A percentile compares a stretch with the other conserved stretches of the same genome.
These are phyloP conservation scores for Cutaneotrichosporon sp. DNA, from an alignment of 1,284 basidiomycete species.

Conservation along the genomic window DNA sequence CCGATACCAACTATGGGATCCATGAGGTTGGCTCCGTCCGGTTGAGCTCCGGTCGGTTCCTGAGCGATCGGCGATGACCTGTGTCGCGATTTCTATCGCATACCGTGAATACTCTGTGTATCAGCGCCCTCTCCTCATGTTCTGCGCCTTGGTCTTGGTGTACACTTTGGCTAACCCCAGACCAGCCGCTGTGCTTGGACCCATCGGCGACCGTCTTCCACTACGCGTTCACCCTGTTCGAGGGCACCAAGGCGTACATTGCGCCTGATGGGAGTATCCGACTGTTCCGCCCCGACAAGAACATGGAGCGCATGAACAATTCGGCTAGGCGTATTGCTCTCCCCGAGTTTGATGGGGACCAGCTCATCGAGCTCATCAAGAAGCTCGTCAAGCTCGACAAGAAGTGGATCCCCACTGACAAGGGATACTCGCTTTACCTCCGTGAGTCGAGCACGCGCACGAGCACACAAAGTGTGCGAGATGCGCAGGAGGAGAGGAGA, in stretches of 20 bases:
- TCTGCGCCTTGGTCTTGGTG: too few species aligned
- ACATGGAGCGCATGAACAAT: conserved; percentile 72
- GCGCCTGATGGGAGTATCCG: conserved; percentile 74
- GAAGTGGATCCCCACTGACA: conserved; percentile 87
- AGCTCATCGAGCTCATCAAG: conserved; percentile 81
- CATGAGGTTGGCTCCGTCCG: not conserved
- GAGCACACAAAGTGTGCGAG: not conserved
- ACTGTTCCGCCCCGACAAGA: conserved; percentile 96
- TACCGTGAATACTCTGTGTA: too few species aligned
- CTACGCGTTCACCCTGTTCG: conserved; percentile 79
- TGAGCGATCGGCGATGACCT: not conserved
- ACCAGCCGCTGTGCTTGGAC: conserved; percentile 71
- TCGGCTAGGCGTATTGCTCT: conserved; percentile 54
- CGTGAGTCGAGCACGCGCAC: conserved; percentile 51
- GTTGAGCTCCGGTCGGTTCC: not conserved
- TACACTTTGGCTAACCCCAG: conserved; percentile 50
- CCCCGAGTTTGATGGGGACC: conserved; percentile 72
- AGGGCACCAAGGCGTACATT: conserved; percentile 95
- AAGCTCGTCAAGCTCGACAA: conserved; percentile 82
- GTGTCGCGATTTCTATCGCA: too few species aligned
- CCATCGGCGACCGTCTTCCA: conserved; percentile 88
- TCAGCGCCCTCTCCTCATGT: too few species aligned
- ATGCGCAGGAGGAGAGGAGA: not conserved
- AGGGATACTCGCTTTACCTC: conserved; percentile 89
- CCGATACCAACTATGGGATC: not conserved